Evolutionary conservation across 768 basidiomycete genomes (phyloP).

Genomic region (Amanita rubescens): DNA sequence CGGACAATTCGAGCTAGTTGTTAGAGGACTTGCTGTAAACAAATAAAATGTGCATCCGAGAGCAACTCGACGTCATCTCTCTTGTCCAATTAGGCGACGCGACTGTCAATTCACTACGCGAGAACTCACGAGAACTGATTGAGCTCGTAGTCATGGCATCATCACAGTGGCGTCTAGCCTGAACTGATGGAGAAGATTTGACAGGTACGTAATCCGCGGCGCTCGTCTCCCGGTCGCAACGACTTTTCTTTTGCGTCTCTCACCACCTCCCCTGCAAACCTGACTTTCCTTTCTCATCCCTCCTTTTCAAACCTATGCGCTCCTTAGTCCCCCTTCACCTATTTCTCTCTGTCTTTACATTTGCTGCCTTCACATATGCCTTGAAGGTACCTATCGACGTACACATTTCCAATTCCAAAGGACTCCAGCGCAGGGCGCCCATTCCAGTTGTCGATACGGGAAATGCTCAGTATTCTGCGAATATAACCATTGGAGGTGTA

Average conservation of each 20-base stretch:
- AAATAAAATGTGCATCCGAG: too few species aligned
- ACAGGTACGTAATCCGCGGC: neutral
- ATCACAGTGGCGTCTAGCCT: too few species aligned
- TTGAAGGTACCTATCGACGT: conserved; percentile 33
- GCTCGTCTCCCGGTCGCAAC: neutral
- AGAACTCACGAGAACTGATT: too few species aligned
- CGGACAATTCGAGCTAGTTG: too few species aligned
- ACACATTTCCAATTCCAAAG: conserved; percentile 19
- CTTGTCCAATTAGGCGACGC: too few species aligned
- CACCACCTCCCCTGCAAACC: neutral
- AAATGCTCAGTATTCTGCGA: conserved; percentile 68
- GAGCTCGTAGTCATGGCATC: too few species aligned
- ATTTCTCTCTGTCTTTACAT: conserved; percentile 30
- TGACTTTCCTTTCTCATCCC: conserved; percentile 8
- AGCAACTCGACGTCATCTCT: too few species aligned
- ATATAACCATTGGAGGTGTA: conserved; percentile 59
- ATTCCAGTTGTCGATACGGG: conserved; percentile 54
- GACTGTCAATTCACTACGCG: too few species aligned
- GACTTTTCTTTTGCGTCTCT: neutral
- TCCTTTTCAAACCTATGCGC: conserved; percentile 24
- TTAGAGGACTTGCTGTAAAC: too few species aligned
- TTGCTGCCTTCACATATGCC: conserved; percentile 25
- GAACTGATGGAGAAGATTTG: too few species aligned
- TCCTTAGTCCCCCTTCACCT: conserved; percentile 38
- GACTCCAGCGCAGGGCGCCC: conserved; percentile 25